Evolutionary conservation across 768 basidiomycete species (phyloP).

Genomic region (Psilocybe cubensis): DNA sequence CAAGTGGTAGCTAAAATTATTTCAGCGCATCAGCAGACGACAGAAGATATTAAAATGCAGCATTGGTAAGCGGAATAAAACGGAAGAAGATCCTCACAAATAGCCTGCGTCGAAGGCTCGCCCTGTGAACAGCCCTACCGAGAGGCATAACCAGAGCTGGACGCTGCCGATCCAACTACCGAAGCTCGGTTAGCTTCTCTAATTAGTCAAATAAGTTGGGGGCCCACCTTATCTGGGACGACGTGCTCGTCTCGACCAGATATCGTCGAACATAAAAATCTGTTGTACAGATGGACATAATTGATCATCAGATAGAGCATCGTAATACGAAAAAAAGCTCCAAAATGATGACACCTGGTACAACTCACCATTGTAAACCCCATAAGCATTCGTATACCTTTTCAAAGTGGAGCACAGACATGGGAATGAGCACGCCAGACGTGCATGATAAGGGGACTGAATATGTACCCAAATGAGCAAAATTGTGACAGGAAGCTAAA

Average conservation of each 20-base stretch:
- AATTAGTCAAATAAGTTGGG: not conserved
- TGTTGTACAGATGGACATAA: too few relatives aligned
- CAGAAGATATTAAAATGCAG: constrained; percentile 2
- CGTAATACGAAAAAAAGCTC: too few relatives aligned
- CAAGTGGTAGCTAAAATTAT: constrained; percentile 39
- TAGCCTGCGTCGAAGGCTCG: constrained; percentile 30
- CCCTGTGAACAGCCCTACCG: constrained; percentile 25
- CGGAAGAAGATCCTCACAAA: constrained; percentile 20
- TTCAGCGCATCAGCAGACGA: not conserved
- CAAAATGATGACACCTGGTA: constrained; percentile 15
- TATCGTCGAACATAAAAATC: constrained; percentile 35
- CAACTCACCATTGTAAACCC: constrained; percentile 31
- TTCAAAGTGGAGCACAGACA: not conserved
- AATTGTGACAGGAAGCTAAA: constrained; percentile 44
- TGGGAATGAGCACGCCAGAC: not conserved
- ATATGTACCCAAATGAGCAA: constrained; percentile 43
- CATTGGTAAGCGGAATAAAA: not conserved
- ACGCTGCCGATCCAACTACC: constrained; percentile 32
- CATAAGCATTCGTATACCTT: constrained; percentile 34
- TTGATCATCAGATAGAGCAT: constrained; percentile 20
- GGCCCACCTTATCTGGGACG: constrained; percentile 30
- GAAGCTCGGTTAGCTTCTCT: not conserved
- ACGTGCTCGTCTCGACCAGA: constrained; percentile 25
- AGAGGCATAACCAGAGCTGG: constrained; percentile 26
- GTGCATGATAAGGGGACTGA: not conserved